Evolutionary conservation across 257 asterid genomes (phyloP).

Genomic region (Rubia yunnanensis): DNA sequence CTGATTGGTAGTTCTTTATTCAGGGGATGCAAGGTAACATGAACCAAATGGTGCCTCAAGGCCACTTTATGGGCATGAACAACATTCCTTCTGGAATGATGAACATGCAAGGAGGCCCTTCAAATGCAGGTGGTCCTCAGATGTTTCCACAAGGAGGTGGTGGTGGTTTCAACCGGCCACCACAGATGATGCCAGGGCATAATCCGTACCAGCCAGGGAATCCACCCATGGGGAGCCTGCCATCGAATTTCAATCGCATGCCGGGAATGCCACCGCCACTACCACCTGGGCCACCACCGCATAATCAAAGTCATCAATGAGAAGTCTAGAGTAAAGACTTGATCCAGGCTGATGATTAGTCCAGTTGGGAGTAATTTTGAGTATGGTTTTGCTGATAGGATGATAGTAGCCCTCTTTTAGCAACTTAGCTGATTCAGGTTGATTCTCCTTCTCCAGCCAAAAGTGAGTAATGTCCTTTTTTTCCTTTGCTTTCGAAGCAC

Average conservation of each 20-base stretch:
- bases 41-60: conserved; percentile 80
- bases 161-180: conserved; percentile 80
- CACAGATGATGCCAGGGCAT: conserved; percentile 83
- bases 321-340: not conserved
- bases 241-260: conserved; percentile 41
- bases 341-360: not conserved
- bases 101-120: conserved; percentile 48
- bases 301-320: conserved; percentile 61
- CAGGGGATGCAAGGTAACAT: conserved; percentile 71
- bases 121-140: conserved; percentile 48
- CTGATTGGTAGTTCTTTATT: conserved; percentile 14
- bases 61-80: conserved; percentile 72
- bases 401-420: not conserved
- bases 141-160: conserved; percentile 78
- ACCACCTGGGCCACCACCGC: conserved; percentile 97
- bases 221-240: conserved; percentile 46
- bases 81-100: conserved; percentile 54
- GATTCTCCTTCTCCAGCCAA: not conserved
- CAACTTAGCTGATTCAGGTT: not conserved
- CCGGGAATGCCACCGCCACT: conserved; percentile 84
- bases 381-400: not conserved
- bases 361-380: not conserved
- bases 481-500: not conserved
- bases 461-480: not conserved
- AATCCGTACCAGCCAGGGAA: conserved; percentile 77